phyloP scores from a whole-genome alignment of 352 stramenopile species.

The Pythium pyrilobum region DNA sequence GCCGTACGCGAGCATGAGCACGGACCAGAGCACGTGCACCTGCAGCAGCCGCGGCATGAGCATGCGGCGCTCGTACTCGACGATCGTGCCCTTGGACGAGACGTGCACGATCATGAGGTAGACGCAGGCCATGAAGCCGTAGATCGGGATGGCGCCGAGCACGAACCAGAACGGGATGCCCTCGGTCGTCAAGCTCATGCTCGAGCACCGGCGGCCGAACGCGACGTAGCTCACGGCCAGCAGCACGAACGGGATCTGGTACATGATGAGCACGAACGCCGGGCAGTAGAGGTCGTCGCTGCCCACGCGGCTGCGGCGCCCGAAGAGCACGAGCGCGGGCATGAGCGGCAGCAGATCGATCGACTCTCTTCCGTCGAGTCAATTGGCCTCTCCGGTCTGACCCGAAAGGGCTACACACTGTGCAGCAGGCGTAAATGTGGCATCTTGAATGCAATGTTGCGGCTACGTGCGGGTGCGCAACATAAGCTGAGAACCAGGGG shows the following conservation, averaged over 20 bases:
- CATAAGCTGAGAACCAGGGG: neutral
- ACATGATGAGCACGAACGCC: constrained; percentile 66
- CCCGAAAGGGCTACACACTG: constrained; percentile 1
- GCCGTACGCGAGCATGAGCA: constrained; percentile 59
- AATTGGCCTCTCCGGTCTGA: neutral
- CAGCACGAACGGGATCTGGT: constrained; percentile 67
- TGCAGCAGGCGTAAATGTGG: constrained; percentile 4
- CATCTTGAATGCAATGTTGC: constrained; percentile 1
- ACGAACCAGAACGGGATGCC: constrained; percentile 82
- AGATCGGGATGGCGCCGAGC: constrained; percentile 50
- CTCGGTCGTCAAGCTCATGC: constrained; percentile 43
- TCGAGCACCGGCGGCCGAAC: constrained; percentile 62
- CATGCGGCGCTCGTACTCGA: constrained; percentile 82
- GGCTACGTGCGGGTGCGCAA: neutral
- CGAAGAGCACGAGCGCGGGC: constrained; percentile 83
- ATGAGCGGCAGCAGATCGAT: constrained; percentile 22
- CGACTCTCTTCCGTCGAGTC: neutral
- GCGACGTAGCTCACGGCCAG: constrained; percentile 55
- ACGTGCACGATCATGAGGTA: constrained; percentile 86
- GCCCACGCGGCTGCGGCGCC: constrained; percentile 71
- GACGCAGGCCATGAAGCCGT: constrained; percentile 79
- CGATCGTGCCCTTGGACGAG: constrained; percentile 78
- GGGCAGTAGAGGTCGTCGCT: constrained; percentile 86
- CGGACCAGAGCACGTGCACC: constrained; percentile 70
- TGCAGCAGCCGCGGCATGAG: constrained; percentile 81